A percentile compares a stretch with the other conserved stretches of the same genome.
phyloP scores from a whole-genome alignment of 495 filamentous ascomycete genomes.

The Thozetella sp. region DNA sequence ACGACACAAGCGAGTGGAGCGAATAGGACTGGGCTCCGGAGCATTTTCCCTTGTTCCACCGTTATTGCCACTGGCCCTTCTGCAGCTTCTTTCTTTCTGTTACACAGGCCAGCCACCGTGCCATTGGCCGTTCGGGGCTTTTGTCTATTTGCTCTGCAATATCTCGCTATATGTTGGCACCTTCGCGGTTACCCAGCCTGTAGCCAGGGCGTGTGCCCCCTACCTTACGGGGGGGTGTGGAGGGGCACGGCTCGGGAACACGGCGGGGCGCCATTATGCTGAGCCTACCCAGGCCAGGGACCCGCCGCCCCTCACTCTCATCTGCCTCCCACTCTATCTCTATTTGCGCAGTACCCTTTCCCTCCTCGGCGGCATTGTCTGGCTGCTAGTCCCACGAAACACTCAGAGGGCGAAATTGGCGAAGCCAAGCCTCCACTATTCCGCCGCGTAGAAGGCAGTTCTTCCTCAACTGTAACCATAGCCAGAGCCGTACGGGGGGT shows the following conservation, averaged over 20 bases:
- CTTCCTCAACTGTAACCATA: not conserved
- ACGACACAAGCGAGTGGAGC: not conserved
- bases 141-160: not conserved
- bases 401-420: no score
- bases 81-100: constrained; percentile 4
- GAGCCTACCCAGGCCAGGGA: no score
- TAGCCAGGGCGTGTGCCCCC: no score
- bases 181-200: no score
- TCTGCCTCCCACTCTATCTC: no score
- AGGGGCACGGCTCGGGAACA: no score
- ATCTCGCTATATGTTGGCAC: not conserved
- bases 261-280: no score
- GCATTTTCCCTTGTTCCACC: not conserved
- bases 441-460: not conserved
- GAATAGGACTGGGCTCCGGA: not conserved
- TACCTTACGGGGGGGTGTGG: no score
- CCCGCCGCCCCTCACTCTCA: no score
- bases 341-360: no score
- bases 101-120: not conserved
- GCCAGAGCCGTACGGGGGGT: not conserved
- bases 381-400: no score
- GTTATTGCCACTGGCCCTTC: not conserved
- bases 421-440: constrained; percentile 3
- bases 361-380: no score
- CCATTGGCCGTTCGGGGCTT: not conserved